Percentiles rank a stretch among this genome's conserved stretches.
These are phyloP conservation scores for Phytophthora hybrid DNA, from an alignment of 352 stramenopile genomes.

Conservation along the genomic window DNA sequence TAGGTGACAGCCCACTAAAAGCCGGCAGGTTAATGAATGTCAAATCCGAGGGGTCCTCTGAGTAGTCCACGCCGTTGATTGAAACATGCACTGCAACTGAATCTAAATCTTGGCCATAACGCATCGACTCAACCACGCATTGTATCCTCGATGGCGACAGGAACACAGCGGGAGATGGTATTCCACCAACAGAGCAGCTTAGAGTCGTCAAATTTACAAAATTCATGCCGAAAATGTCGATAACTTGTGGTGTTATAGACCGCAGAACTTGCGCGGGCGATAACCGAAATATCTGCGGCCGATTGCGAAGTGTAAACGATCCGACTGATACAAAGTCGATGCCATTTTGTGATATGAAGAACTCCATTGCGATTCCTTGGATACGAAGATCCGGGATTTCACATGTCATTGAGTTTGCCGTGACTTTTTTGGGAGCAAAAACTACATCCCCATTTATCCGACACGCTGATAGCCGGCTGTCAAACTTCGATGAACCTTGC, in stretches of 20 bases:
- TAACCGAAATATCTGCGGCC: slow-evolving; percentile 37
- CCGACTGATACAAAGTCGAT: slow-evolving; percentile 31
- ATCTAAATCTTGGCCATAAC: slow-evolving; percentile 5
- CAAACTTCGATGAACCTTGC: slow-evolving; percentile 31
- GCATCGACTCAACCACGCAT: slow-evolving; percentile 33
- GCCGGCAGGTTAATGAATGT: slow-evolving; percentile 23
- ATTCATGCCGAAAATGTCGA: slow-evolving; percentile 44
- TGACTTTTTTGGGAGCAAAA: slow-evolving; percentile 25
- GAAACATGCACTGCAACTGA: slow-evolving; percentile 35
- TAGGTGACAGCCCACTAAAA: slow-evolving; percentile 17
- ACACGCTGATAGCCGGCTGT: slow-evolving; percentile 24
- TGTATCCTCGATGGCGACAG: slow-evolving; percentile 41
- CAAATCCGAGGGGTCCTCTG: slow-evolving; percentile 2
- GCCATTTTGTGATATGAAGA: slow-evolving; percentile 41
- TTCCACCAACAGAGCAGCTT: slow-evolving; percentile 24
- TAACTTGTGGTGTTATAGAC: slow-evolving; percentile 17
- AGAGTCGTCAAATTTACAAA: slow-evolving; percentile 40
- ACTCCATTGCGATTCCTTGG: not conserved
- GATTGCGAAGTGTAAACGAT: slow-evolving; percentile 16
- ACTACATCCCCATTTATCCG: slow-evolving; percentile 23
- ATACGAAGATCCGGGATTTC: slow-evolving; percentile 25
- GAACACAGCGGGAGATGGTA: slow-evolving; percentile 18
- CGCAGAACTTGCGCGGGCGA: slow-evolving; percentile 24
- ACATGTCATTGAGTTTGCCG: slow-evolving; percentile 33
- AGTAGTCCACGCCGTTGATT: slow-evolving; percentile 46